phyloP scores from a whole-genome alignment of 169 alveolate genomes.

The Cryptosporidium canis region DNA sequence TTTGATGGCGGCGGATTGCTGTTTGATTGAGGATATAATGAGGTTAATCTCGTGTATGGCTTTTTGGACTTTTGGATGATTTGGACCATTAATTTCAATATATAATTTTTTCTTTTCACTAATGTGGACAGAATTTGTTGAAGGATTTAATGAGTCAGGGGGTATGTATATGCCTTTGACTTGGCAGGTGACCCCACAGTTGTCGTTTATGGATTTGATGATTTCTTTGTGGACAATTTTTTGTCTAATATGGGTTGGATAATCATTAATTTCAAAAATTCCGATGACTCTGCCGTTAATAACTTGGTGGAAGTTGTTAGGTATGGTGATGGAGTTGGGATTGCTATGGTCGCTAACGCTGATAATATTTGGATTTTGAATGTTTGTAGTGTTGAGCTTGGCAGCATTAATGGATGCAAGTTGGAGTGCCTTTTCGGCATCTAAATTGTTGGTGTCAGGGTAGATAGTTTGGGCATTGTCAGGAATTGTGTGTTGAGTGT shows the following conservation, averaged over 20 bases:
- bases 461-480: background rate
- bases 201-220: constrained; percentile 38
- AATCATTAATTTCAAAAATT: constrained; percentile 90
- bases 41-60: constrained; percentile 62
- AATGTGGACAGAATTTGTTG: constrained; percentile 22
- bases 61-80: constrained; percentile 61
- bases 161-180: constrained; percentile 67
- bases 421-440: constrained; percentile 65
- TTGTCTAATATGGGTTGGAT: constrained; percentile 88
- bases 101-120: constrained; percentile 58
- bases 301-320: constrained; percentile 56
- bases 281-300: constrained; percentile 83
- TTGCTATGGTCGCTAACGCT: background rate
- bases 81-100: constrained; percentile 70
- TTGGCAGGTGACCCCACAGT: constrained; percentile 68
- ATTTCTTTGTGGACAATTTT: constrained; percentile 85
- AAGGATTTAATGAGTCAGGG: constrained; percentile 8
- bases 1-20: background rate
- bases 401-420: constrained; percentile 36
- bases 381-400: background rate
- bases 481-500: background rate
- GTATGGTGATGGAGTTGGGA: background rate
- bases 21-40: constrained; percentile 27
- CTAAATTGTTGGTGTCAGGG: constrained; percentile 1
- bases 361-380: constrained; percentile 6